Conservation (phyloP, 2,329 filamentous ascomycete genomes). For the Nemania diffusa region DNA sequence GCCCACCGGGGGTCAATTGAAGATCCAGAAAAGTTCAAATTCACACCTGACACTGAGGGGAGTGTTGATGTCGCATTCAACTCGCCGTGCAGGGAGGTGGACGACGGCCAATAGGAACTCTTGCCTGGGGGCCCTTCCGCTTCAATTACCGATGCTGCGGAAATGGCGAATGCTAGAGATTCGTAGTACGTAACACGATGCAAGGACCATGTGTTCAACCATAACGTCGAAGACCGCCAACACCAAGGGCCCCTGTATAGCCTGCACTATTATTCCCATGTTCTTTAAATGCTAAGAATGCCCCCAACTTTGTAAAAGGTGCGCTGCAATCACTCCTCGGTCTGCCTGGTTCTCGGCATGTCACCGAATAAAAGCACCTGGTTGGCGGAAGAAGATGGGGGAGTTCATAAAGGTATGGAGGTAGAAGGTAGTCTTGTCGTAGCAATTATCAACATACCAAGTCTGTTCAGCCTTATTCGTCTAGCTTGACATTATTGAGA, state of each 20-base stretch:
- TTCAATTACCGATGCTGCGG: constrained; percentile 32
- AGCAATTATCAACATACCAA: neutral
- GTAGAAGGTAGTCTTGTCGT: neutral
- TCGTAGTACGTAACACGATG: constrained; percentile 45
- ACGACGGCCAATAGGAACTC: constrained; percentile 23
- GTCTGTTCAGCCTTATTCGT: neutral
- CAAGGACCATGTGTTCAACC: constrained; percentile 25
- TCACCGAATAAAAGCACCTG: neutral
- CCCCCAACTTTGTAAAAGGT: neutral
- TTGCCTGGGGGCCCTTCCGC: constrained; percentile 40
- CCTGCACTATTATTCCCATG: neutral
- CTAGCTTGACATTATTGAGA: neutral
- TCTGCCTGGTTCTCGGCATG: neutral
- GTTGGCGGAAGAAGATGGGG: neutral
- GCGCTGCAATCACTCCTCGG: constrained; percentile 1
- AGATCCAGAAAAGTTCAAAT: constrained; percentile 37
- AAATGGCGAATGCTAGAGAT: constrained; percentile 42
- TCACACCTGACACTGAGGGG: constrained; percentile 41
- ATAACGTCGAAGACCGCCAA: constrained; percentile 16
- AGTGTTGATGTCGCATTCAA: constrained; percentile 30
- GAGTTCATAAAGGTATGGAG: neutral
- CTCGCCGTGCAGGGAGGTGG: constrained; percentile 16
- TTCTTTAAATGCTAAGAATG: constrained; percentile 6
- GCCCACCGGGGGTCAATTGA: constrained; percentile 31
- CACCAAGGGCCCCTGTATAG: constrained; percentile 19